A percentile compares a stretch with the other conserved stretches of the same genome.
These are phyloP conservation scores for Irpex lacteus DNA, from an alignment of 1,284 basidiomycete species.

Conservation along the genomic window DNA sequence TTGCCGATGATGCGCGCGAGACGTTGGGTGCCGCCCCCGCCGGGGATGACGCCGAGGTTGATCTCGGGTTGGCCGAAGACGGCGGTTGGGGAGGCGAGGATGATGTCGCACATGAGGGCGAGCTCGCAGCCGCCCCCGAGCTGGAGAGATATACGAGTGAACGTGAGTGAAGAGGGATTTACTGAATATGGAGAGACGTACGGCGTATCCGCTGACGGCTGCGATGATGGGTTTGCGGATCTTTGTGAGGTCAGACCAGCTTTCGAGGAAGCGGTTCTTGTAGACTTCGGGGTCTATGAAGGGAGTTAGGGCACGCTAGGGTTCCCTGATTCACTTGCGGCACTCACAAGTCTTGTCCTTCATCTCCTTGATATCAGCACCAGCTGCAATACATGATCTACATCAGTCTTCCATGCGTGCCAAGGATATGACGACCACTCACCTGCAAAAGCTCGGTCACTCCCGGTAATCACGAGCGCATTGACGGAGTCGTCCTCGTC, in stretches of 20 bases:
- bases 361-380: constrained; percentile 94
- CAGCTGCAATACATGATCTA: constrained; percentile 45
- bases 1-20: constrained; percentile 89
- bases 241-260: constrained; percentile 78
- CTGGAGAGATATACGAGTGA: constrained; percentile 35
- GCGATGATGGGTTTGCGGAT: constrained; percentile 94
- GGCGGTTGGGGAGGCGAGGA: constrained; percentile 91
- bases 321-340: background rate
- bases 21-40: constrained; percentile 72
- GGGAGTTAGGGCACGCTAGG: background rate
- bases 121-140: constrained; percentile 97
- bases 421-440: constrained; percentile 17
- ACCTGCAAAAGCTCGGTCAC: constrained; percentile 93
- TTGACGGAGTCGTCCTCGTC: constrained; percentile 73
- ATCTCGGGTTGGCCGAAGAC: constrained; percentile 98
- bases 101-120: constrained; percentile 96
- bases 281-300: constrained; percentile 79
- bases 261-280: constrained; percentile 85
- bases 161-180: constrained; percentile 1
- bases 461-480: constrained; percentile 93
- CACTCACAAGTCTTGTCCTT: constrained; percentile 83
- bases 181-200: constrained; percentile 39
- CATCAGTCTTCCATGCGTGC: background rate
- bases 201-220: constrained; percentile 94
- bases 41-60: constrained; percentile 95